Percentiles rank a stretch among this genome's conserved stretches.
phyloP scores from a whole-genome alignment of 352 stramenopile species.

The Pythium dissotocum region DNA sequence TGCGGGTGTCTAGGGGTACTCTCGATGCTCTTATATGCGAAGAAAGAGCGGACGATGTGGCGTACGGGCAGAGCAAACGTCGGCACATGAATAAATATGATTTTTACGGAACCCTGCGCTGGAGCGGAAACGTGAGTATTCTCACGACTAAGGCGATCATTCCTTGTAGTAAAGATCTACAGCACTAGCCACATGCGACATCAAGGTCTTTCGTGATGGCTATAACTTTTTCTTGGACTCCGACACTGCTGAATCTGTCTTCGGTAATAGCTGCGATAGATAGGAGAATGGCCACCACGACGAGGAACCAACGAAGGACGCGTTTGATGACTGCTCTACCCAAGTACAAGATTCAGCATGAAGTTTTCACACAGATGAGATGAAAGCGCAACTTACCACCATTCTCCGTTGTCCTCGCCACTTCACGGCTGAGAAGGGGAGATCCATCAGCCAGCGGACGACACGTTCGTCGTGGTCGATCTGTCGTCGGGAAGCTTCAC shows the following conservation, averaged over 20 bases:
- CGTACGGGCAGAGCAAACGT: neutral
- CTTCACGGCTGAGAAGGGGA: slow-evolving; percentile 1
- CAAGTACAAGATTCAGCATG: slow-evolving; percentile 15
- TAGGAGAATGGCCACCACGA: slow-evolving; percentile 7
- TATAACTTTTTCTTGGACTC: slow-evolving; percentile 7
- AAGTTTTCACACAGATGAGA: slow-evolving; percentile 5
- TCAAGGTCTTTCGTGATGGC: slow-evolving; percentile 14
- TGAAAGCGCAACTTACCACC: slow-evolving; percentile 16
- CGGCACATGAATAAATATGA: slow-evolving; percentile 8
- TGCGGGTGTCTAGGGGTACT: slow-evolving; percentile 11
- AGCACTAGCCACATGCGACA: slow-evolving; percentile 2
- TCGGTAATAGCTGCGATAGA: slow-evolving; percentile 6
- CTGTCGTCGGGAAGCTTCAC: slow-evolving; percentile 11
- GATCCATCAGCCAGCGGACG: slow-evolving; percentile 1
- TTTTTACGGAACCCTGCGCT: slow-evolving; percentile 10
- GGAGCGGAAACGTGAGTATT: slow-evolving; percentile 8
- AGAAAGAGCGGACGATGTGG: slow-evolving; percentile 10
- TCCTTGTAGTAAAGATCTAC: slow-evolving; percentile 1
- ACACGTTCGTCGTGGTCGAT: slow-evolving; percentile 12
- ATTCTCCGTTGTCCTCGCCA: slow-evolving; percentile 9
- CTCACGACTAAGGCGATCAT: slow-evolving; percentile 3
- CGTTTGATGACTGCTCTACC: slow-evolving; percentile 14
- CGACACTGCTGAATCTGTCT: neutral
- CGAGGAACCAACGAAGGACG: slow-evolving; percentile 2
- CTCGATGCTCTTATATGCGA: slow-evolving; percentile 12